Conservation (phyloP, 176 grass and related monocot genomes). For the Alloteropsis semialata region DNA sequence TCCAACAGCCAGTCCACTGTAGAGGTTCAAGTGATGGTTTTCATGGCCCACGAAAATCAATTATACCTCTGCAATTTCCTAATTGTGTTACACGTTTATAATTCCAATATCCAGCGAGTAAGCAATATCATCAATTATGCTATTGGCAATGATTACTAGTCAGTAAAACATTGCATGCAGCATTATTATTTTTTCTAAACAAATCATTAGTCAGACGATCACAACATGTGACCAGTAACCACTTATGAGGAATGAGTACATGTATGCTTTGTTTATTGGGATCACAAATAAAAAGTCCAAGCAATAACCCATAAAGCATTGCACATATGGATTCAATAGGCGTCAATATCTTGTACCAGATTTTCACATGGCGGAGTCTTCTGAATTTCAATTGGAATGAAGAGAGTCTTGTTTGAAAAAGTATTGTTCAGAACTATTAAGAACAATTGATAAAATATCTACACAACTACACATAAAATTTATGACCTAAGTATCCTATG, state of each 20-base stretch:
- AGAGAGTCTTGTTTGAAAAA: not conserved
- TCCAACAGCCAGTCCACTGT: too few species aligned
- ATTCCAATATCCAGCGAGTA: not conserved
- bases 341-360: not conserved
- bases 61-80: not conserved
- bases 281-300: slow-evolving; percentile 1
- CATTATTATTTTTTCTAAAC: not conserved
- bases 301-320: not conserved
- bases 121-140: not conserved
- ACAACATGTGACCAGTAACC: not conserved
- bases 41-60: not conserved
- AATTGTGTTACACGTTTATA: not conserved
- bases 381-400: slow-evolving; percentile 6
- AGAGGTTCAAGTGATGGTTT: not conserved
- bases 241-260: not conserved
- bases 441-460: not conserved
- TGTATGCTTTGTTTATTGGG: not conserved
- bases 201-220: not conserved
- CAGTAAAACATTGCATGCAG: not conserved
- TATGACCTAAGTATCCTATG: not conserved
- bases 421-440: not conserved
- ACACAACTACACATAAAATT: not conserved
- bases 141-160: not conserved
- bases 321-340: not conserved
- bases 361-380: not conserved